Base-by-base conservation (phyloP, 2,329 filamentous ascomycete genomes). In the Ceratocystis smalleyi region DNA sequence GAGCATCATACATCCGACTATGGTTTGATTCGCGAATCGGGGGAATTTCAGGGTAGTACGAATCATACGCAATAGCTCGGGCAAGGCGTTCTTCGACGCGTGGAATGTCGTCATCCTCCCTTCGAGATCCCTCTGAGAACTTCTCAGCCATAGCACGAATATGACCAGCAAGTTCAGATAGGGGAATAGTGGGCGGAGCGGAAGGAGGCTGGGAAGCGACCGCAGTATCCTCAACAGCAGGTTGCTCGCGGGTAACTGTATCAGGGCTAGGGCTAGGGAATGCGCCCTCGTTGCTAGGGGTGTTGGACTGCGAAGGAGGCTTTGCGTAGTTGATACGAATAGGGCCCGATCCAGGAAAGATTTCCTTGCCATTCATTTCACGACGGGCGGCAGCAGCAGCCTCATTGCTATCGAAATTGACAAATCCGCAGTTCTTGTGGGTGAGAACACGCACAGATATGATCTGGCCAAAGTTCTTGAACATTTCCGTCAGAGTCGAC, bases 361-460 rank as follows among this genome's bases (percentile, higher is more conserved):
- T 96, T 74, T 99, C 94, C 75, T 96, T 96, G 70, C 91, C 91
- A 71, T 97, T 97, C 75, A 96, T 85, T 72, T 86, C 82, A 15
- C 85, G 85, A 73, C 92, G 95, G 17, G 94, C 94, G 67, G 89
- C 85, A 47, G 96, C 86, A 64, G 94, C 94, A 72, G 90, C 95
- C 68, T 97, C 91, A 35, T 94, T 77, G 66, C 84, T 86, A 75
- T 97, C 91, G 71, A 96, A 99, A 75, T 99, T 99, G 72, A 99
- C 92, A 70, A 99, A 99, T 2, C 92, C 94, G 73, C 94, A 99
- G 75, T 96, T 97, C 80, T 99, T 99, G 78, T 99, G 91, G 0
- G 94, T 97, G 67, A 99, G 79, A 3, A 99, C 94, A 68, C 94
- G 83, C 32, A 90, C 92, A 2, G 92, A 96, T 69, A 94, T 81